phyloP scores from a whole-genome alignment of 1,284 basidiomycete genomes.

The Flammula alnicola region DNA sequence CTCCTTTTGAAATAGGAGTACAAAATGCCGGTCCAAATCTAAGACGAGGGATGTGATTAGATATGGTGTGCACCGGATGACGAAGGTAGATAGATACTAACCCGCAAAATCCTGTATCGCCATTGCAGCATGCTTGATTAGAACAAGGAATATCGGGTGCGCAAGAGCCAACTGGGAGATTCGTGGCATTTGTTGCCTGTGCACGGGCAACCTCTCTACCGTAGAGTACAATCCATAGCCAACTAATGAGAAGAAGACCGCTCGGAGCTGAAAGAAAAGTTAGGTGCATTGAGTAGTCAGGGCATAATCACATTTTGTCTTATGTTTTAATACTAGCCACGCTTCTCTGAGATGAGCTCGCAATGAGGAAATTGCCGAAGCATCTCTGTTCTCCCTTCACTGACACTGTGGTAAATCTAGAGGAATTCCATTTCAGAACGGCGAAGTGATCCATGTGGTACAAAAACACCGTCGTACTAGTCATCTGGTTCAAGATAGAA shows the following conservation, averaged over 20 bases:
- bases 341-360: neutral
- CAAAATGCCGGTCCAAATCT: neutral
- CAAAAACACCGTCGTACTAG: too few relatives aligned
- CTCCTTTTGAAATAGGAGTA: slow-evolving; percentile 1
- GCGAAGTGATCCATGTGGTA: too few relatives aligned
- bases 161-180: slow-evolving; percentile 13
- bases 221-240: neutral
- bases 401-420: too few relatives aligned
- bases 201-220: neutral
- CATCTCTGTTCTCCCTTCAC: too few relatives aligned
- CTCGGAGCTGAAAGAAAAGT: neutral
- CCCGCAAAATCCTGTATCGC: slow-evolving; percentile 15
- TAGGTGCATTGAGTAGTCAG: neutral
- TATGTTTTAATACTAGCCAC: neutral
- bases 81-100: neutral
- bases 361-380: slow-evolving; percentile 1
- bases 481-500: too few relatives aligned
- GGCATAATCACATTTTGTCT: too few relatives aligned
- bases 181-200: slow-evolving; percentile 7
- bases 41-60: neutral
- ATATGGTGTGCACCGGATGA: neutral
- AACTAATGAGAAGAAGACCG: neutral
- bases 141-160: slow-evolving; percentile 14
- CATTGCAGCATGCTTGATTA: slow-evolving; percentile 15
- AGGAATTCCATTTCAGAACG: too few relatives aligned